These are phyloP conservation scores for Periglandula ipomoeae DNA, from an alignment of 2,329 filamentous ascomycete species.

Conservation along the genomic window DNA sequence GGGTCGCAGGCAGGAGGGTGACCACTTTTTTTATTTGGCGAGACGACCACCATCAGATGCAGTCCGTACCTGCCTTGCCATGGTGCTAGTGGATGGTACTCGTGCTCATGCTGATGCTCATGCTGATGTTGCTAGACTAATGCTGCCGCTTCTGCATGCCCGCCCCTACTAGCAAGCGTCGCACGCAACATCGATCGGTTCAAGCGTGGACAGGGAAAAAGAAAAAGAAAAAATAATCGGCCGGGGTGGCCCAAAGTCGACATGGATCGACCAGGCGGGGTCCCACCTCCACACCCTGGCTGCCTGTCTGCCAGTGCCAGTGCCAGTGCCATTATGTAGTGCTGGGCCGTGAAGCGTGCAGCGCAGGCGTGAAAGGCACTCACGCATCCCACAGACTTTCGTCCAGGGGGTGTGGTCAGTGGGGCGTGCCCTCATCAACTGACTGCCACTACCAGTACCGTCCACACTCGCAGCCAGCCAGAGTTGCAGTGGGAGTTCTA, in stretches of 20 bases:
- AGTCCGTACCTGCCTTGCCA: neutral
- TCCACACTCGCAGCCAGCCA: neutral
- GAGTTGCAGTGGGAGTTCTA: neutral
- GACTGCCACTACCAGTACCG: neutral
- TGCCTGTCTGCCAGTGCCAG: neutral
- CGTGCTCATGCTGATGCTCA: too few species aligned
- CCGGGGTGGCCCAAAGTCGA: neutral
- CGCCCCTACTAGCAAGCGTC: neutral
- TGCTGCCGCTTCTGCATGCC: neutral
- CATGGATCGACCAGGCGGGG: neutral
- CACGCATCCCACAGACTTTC: too few species aligned
- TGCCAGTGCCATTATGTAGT: neutral
- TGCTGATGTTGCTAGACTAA: too few species aligned
- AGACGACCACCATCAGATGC: too few species aligned
- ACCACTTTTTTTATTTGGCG: neutral
- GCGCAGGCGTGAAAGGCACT: neutral
- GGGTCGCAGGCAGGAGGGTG: too few species aligned
- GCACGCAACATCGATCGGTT: neutral
- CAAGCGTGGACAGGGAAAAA: neutral
- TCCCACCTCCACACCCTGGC: slow-evolving; percentile 5
- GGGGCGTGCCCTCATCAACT: neutral
- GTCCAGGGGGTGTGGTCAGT: too few species aligned
- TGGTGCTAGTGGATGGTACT: neutral
- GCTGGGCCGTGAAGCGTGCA: neutral
- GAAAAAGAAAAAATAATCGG: neutral